These are phyloP conservation scores for Curvularia sp. DNA, from an alignment of 2,329 filamentous ascomycete species.

Conservation along the genomic window DNA sequence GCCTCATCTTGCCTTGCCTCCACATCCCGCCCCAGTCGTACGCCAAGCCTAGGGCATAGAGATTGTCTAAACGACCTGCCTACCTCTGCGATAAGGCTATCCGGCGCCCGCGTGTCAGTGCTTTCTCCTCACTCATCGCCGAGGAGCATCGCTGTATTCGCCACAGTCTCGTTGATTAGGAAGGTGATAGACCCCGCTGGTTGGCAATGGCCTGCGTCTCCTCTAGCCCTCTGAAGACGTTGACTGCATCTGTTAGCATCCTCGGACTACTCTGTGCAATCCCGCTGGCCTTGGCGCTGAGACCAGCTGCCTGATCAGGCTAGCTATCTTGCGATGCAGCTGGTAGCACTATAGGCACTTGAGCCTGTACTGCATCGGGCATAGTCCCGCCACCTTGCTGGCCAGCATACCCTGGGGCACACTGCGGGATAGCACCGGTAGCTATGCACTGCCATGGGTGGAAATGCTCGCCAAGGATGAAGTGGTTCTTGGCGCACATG, in stretches of 20 bases:
- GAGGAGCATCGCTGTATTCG: background rate
- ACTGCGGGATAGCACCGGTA: constrained; percentile 15
- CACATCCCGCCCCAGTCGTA: background rate
- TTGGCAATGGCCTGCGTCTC: constrained; percentile 6
- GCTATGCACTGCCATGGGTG: constrained; percentile 18
- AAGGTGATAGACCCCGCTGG: constrained; percentile 15
- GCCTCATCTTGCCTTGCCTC: constrained; percentile 3
- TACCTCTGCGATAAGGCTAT: constrained; percentile 13
- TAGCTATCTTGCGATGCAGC: constrained; percentile 7
- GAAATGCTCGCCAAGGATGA: constrained; percentile 29
- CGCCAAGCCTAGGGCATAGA: constrained; percentile 19
- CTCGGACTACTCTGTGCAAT: constrained; percentile 14
- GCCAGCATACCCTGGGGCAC: constrained; percentile 11
- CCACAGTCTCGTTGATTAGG: background rate
- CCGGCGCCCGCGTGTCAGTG: background rate
- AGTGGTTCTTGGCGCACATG: constrained; percentile 23
- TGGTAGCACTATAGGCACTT: no score
- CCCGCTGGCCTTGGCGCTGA: constrained; percentile 25
- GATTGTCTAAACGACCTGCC: background rate
- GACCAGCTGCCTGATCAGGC: constrained; percentile 29
- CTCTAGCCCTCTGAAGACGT: constrained; percentile 4
- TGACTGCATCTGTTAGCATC: constrained; percentile 4
- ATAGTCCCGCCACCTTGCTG: constrained; percentile 9
- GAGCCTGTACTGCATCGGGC: no score
- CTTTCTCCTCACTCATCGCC: background rate